These are phyloP conservation scores for Lasiodiplodia theobromae DNA, from an alignment of 2,329 filamentous ascomycete genomes.

Conservation along the genomic window DNA sequence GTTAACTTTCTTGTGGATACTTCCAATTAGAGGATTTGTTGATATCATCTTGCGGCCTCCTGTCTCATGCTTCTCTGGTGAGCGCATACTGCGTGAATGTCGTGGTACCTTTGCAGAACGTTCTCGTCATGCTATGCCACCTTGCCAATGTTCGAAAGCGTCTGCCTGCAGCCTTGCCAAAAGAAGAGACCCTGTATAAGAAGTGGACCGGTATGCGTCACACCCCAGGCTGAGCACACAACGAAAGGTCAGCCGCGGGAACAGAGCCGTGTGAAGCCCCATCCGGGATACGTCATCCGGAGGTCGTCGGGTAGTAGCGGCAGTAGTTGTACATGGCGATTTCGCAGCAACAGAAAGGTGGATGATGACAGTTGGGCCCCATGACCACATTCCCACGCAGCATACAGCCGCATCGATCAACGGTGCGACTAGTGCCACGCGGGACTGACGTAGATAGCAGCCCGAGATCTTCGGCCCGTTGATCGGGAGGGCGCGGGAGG, in stretches of 20 bases:
- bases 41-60: neutral
- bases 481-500: neutral
- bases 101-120: neutral
- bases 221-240: too few species aligned
- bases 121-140: neutral
- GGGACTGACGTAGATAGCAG: neutral
- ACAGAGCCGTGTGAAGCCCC: too few species aligned
- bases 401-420: constrained; percentile 1
- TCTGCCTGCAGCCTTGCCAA: too few species aligned
- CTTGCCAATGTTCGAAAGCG: neutral
- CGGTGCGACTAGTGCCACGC: neutral
- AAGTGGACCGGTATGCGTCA: too few species aligned
- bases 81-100: neutral
- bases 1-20: constrained; percentile 20
- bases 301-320: too few species aligned
- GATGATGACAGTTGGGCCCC: neutral
- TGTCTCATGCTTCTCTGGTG: neutral
- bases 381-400: neutral
- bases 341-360: neutral
- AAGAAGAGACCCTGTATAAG: too few species aligned
- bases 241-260: too few species aligned
- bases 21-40: neutral
- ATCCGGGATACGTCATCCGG: too few species aligned
- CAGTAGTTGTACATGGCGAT: neutral
- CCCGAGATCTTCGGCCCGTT: constrained; percentile 21